A percentile compares a stretch with the other conserved stretches of the same genome.
phyloP scores from a whole-genome alignment of 768 basidiomycete species.

The Daedaleopsis sinensis region DNA sequence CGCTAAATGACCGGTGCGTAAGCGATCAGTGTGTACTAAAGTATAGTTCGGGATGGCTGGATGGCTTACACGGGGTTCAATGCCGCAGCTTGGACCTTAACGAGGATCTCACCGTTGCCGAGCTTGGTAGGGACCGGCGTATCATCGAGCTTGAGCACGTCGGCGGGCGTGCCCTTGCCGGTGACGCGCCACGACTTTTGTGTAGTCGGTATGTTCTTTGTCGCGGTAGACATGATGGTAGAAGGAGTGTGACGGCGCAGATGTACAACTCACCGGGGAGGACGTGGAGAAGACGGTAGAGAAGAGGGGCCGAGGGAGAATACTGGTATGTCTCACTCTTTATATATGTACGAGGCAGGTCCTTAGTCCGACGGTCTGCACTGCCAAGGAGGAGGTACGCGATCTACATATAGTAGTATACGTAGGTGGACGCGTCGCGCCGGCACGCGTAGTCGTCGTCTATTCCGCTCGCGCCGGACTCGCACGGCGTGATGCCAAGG shows the following conservation, averaged over 20 bases:
- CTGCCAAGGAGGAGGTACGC: too few relatives aligned
- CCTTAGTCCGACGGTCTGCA: too few relatives aligned
- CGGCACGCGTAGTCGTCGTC: too few relatives aligned
- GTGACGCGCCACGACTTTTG: constrained; percentile 35
- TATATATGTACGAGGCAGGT: too few relatives aligned
- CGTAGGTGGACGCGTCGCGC: too few relatives aligned
- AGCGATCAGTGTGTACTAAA: not conserved
- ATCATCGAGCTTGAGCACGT: constrained; percentile 31
- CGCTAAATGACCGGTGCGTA: constrained; percentile 38
- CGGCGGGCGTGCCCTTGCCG: constrained; percentile 31
- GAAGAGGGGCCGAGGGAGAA: not conserved
- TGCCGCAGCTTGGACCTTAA: constrained; percentile 56
- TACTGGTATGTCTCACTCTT: too few relatives aligned
- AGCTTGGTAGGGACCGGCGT: constrained; percentile 38
- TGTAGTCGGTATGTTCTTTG: constrained; percentile 14
- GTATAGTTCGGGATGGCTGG: too few relatives aligned
- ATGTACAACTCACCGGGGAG: not conserved
- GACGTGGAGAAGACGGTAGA: too few relatives aligned
- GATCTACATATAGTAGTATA: too few relatives aligned
- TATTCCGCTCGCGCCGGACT: too few relatives aligned
- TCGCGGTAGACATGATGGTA: not conserved
- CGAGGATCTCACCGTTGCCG: constrained; percentile 46
- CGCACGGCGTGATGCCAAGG: too few relatives aligned
- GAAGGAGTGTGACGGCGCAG: not conserved
- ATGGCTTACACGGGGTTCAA: constrained; percentile 66